Base-by-base conservation (phyloP, 2,329 filamentous ascomycete genomes). In the Aspergillus fumigatiaffinis region DNA sequence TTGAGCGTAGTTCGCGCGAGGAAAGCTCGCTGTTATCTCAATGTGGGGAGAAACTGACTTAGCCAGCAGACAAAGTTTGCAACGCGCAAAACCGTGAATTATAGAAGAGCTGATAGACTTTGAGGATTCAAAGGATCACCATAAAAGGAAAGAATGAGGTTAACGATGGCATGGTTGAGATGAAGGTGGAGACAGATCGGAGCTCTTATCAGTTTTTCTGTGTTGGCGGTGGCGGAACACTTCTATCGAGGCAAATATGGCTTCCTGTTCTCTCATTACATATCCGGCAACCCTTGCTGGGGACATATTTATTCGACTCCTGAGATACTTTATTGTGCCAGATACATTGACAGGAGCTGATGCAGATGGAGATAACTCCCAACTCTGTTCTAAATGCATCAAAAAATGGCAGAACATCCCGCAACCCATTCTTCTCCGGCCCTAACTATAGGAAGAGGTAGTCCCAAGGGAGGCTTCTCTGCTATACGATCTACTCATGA, bases 181-280 rank as follows among this genome's bases (percentile, higher is more conserved):
- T 20, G 26, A 51, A 51, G 28, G 28, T 51, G 28, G 50, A 51
- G 29, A 47, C 14, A 47, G 44, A 10, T 47, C n/a, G 8, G 41
- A n/a, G 17, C n/a, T 46, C 25, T 51, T 14, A 21, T n/a, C 21
- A 8, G 17, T 25, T 48, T n/a, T 29, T 17, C 21, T 7, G 17
- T 35, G 53, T 28, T 56, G 53, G 50, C 51, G 57, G 57, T 53
- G 57, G 57, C 53, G 54, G 46, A 29, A 32, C 26, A 17, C 29
- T 14, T 14, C 29, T 14, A 32, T 32, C 12, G 4, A 38, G 32
- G 32, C 5, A 38, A 38, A 38, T 7, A 38, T n/a, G 14, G 32
- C 32, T 38, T 38, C 14, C 32, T 7, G 10, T 5, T 35, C 14
- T 17, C 32, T 14, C 32, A 3, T 35, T 17, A 6, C 14, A 35